These are phyloP conservation scores for Colletotrichum orbiculare DNA, from an alignment of 2,329 filamentous ascomycete species.

Conservation along the genomic window DNA sequence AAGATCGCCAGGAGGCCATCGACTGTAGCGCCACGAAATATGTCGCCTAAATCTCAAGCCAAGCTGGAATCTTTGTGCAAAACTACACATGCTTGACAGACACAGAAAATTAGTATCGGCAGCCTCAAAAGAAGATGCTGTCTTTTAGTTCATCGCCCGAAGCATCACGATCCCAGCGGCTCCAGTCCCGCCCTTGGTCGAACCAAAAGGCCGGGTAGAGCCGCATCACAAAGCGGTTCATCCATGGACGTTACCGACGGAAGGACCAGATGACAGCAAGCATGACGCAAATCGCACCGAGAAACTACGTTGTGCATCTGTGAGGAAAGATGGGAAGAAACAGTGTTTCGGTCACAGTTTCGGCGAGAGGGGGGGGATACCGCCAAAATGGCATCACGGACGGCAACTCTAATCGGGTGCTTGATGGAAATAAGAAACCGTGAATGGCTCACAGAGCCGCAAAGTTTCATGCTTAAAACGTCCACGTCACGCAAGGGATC, in stretches of 20 bases:
- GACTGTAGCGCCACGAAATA: no score
- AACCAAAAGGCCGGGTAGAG: background rate
- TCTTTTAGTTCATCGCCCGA: no score
- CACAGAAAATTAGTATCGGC: no score
- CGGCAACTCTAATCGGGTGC: slow-evolving; percentile 16
- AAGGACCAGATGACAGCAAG: slow-evolving; percentile 18
- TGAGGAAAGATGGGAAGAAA: slow-evolving; percentile 2
- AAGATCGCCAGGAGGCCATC: no score
- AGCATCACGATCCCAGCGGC: no score
- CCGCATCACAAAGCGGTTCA: background rate
- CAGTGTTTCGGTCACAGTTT: slow-evolving; percentile 24
- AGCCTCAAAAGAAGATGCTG: no score
- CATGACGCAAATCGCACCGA: slow-evolving; percentile 10
- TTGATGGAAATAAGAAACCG: slow-evolving; percentile 22
- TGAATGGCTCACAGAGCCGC: slow-evolving; percentile 26
- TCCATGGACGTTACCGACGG: background rate
- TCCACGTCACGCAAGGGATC: slow-evolving; percentile 16
- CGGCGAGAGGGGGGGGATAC: slow-evolving; percentile 10
- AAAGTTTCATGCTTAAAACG: slow-evolving; percentile 28
- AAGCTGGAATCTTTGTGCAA: no score
- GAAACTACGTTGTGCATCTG: slow-evolving; percentile 7
- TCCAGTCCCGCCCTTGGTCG: background rate
- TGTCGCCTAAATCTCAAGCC: no score
- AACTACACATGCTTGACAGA: no score
- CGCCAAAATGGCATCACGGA: slow-evolving; percentile 9